Percentiles rank a stretch among this genome's conserved stretches.
Evolutionary conservation across 257 asterid species (phyloP).

Genomic region (Solanum infundibuliforme): DNA sequence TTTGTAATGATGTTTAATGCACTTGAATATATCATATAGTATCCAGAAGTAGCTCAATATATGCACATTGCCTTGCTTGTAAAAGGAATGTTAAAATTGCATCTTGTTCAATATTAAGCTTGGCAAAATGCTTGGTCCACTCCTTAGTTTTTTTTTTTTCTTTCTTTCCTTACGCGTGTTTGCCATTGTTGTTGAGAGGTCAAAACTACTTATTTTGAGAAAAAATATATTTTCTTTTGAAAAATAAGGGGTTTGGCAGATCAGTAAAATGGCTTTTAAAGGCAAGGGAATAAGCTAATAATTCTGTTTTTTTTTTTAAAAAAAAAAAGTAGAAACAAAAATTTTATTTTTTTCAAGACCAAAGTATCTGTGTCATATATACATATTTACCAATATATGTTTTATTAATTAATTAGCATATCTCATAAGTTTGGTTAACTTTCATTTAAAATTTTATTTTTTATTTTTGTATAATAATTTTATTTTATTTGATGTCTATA

Average conservation of each 20-base stretch:
- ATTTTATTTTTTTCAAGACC: background rate
- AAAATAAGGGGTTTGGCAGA: background rate
- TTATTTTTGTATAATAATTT: too few species aligned
- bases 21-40: background rate
- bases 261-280: too few species aligned
- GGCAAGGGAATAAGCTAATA: too few species aligned
- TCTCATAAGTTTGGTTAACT: too few species aligned
- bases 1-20: background rate
- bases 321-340: too few species aligned
- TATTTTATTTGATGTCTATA: too few species aligned
- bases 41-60: background rate
- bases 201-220: background rate
- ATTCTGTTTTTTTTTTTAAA: too few species aligned
- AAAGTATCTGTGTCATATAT: too few species aligned
- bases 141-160: background rate
- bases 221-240: too few species aligned
- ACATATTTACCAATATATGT: too few species aligned
- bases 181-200: background rate
- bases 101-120: background rate
- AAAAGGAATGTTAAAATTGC: background rate
- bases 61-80: background rate
- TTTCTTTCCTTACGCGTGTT: too few species aligned
- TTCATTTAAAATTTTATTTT: too few species aligned
- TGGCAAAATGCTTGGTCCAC: slow-evolving; percentile 8
- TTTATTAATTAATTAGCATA: background rate